Percentiles rank a stretch among this genome's conserved stretches.
Conservation (phyloP, 1,284 basidiomycete species). For the Pseudomicrostroma phylloplanum region DNA sequence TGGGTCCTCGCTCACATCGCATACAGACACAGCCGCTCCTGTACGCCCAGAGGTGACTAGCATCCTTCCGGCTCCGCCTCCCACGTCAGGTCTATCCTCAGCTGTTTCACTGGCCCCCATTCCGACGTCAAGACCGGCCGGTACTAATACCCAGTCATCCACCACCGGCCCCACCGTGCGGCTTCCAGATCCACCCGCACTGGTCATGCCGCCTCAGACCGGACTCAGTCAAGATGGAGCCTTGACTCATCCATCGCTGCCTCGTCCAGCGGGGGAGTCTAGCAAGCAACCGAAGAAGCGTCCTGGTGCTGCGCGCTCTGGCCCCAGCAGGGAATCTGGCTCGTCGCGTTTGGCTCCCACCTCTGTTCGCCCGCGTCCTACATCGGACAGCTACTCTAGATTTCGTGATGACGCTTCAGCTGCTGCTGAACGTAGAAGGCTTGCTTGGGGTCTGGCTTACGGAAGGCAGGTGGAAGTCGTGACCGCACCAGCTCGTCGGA, state of each 20-base stretch:
- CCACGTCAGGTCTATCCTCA: not conserved
- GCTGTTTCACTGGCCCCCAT: not conserved
- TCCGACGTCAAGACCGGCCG: not conserved
- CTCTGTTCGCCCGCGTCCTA: not conserved
- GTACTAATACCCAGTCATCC: not conserved
- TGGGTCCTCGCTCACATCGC: not conserved
- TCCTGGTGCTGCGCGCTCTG: not conserved
- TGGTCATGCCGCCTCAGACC: not conserved
- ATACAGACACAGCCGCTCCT: not conserved
- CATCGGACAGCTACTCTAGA: not conserved
- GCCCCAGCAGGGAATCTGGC: not conserved
- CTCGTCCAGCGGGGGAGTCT: not conserved
- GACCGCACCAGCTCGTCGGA: not conserved
- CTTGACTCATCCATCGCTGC: not conserved
- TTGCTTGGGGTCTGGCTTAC: not conserved
- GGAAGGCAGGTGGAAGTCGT: no score
- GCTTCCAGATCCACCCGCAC: not conserved
- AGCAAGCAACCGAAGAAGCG: not conserved
- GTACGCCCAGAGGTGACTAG: not conserved
- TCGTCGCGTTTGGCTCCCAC: not conserved
- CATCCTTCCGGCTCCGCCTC: not conserved
- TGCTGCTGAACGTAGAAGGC: not conserved
- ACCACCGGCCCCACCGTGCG: not conserved
- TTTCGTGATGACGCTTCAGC: constrained; percentile 5
- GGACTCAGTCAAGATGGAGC: not conserved